Evolutionary conservation across 306 rosid genomes (phyloP).

Genomic region (Trifolium pratense): DNA sequence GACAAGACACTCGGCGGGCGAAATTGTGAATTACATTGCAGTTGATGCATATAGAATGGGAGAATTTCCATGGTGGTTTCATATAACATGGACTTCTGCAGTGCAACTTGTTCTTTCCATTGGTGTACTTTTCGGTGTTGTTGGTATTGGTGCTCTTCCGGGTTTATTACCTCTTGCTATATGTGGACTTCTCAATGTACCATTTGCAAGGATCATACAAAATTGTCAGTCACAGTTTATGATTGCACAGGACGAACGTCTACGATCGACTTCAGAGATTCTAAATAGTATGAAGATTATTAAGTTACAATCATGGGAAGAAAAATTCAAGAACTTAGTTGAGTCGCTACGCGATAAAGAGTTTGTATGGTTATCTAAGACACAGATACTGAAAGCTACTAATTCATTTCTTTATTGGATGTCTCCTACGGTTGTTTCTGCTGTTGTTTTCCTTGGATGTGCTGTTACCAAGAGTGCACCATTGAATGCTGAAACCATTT

Average conservation of each 20-base stretch:
- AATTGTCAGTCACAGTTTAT: slow-evolving; percentile 65
- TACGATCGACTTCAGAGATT: slow-evolving; percentile 78
- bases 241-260: slow-evolving; percentile 74
- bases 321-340: slow-evolving; percentile 57
- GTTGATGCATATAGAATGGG: slow-evolving; percentile 89
- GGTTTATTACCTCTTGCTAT: slow-evolving; percentile 64
- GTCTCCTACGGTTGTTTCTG: slow-evolving; percentile 69
- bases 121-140: slow-evolving; percentile 55
- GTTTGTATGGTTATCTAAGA: slow-evolving; percentile 65
- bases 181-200: slow-evolving; percentile 65
- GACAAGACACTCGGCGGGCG: slow-evolving; percentile 70
- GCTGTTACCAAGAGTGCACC: slow-evolving; percentile 59
- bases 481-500: slow-evolving; percentile 74
- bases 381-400: slow-evolving; percentile 50
- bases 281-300: slow-evolving; percentile 82
- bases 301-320: slow-evolving; percentile 86
- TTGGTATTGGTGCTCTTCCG: slow-evolving; percentile 71
- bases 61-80: slow-evolving; percentile 91
- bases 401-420: slow-evolving; percentile 65
- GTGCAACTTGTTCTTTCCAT: slow-evolving; percentile 57
- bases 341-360: slow-evolving; percentile 60
- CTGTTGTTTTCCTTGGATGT: slow-evolving; percentile 65
- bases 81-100: slow-evolving; percentile 51
- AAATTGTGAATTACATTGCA: slow-evolving; percentile 77
- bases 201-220: slow-evolving; percentile 63